Evolutionary conservation across 176 grass and related monocot species (phyloP).

Genomic region (Aegilops tauschii): DNA sequence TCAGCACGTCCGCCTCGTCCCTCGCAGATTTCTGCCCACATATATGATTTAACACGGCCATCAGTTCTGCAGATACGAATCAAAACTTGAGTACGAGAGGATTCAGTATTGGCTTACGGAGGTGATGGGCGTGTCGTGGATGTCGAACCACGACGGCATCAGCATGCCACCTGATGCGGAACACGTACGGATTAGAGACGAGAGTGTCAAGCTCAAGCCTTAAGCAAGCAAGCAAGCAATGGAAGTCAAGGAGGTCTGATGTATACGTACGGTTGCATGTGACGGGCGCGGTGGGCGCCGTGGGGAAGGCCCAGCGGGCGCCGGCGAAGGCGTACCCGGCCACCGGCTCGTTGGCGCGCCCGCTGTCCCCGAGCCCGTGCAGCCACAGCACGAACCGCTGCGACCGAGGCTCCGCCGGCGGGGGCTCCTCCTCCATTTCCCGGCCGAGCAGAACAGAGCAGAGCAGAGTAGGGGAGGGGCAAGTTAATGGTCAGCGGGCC

Average conservation of each 20-base stretch:
- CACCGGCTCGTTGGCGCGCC: conserved; percentile 54
- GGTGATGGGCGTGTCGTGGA: conserved; percentile 60
- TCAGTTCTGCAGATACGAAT: too few species aligned
- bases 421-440: background rate
- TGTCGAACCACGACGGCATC: conserved; percentile 84
- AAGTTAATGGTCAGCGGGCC: background rate
- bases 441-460: background rate
- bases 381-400: conserved; percentile 58
- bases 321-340: conserved; percentile 36
- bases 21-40: conserved; percentile 52
- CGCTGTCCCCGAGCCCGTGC: conserved; percentile 66
- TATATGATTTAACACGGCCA: too few species aligned
- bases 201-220: background rate
- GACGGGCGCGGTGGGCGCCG: conserved; percentile 47
- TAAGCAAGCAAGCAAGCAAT: too few species aligned
- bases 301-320: conserved; percentile 64
- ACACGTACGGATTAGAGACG: background rate
- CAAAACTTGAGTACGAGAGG: too few species aligned
- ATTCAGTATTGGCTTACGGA: conserved; percentile 14
- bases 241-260: too few species aligned
- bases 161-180: conserved; percentile 52
- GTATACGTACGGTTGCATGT: conserved; percentile 56
- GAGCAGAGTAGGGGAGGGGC: background rate
- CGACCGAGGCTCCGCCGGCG: background rate
- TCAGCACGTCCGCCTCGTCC: conserved; percentile 55